Base-by-base conservation (phyloP, 768 basidiomycete genomes). In the Neoboletus brunneissimus region DNA sequence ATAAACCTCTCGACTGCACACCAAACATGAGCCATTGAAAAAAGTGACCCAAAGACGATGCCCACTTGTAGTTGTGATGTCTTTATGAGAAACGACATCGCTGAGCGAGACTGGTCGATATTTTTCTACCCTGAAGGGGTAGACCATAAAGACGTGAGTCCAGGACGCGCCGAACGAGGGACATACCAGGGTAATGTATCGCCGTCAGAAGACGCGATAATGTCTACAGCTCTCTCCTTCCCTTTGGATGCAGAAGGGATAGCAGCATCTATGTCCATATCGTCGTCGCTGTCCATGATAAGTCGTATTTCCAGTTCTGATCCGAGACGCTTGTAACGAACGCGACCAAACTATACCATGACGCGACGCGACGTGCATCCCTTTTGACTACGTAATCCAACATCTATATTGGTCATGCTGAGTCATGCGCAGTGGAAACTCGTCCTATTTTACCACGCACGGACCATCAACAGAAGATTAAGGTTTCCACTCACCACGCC, bases 61-160 rank as follows among this genome's bases (percentile, higher is more conserved):
- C 69, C 9, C 58, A 98, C 97, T 98, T 9, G 97, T 99, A 45
- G 78, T 83, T 2, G 89, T 98, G 61, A 98, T 98, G 68, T 97
- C 94, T 61, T 90, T 87, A 68, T 99, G 97, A 0, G 96, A 96
- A 9, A 99, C 97, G 22, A 99, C 93, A 64, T 98, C 97, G 64
- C 89, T 87, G 54, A 99, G 75, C 3, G 89, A 88, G 10, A 87
- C 88, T 13, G 97, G 97, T 52, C 97, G 77, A 75, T 98, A 98
- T 74, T 98, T 98, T 73, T 99, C 96, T 37, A 98, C 97, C 96
- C 96, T 96, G 43, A 49, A 53, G 20, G 43, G 16, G 38, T 47
- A 22, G 54, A 22, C 34, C 29, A 51, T 44, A 31, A 60, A 46
- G 40, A 42, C 23, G 10, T 9, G 35, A 16, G 41, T 23, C 5